Base-by-base conservation (phyloP, 169 alveolate genomes). In the Plasmodium billcollinsi region DNA sequence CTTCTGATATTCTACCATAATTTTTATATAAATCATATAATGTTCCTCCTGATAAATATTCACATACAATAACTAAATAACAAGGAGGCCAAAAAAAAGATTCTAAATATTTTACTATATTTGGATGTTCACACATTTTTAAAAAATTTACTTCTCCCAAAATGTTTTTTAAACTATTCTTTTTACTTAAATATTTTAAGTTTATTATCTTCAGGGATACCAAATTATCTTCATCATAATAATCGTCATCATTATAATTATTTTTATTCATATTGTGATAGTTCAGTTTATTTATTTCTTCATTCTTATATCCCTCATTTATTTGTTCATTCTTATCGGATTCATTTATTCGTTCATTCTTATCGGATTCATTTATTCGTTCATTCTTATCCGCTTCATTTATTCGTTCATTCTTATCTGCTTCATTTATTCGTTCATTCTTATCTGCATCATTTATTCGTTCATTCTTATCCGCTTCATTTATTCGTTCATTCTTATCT, bases 1-100 rank as follows among this genome's bases (percentile, higher is more conserved):
- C 88, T 78, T 89, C 91, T 47, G 74, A 45, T 83, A 83, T 62
- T 7, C 65, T 72, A 21, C 88, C 86, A 62, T 69, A 62, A 2
- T 62, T 83, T 73, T 73, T 83, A 63, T 83, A 83, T 26, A 83
- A 73, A 59, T 89, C 80, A 45, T 67, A 58, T 18, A 76, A 52
- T 9, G 86, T 65, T 20, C 83, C 83, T 4, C 88, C 88, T 70
- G 78, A 67, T 20, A 89, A 45, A 61, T 47, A 89, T 29, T 89
- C 94, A 73, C 92, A 73, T 11, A 89, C 91, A 39, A 89, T 89
- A 52, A 73, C 59, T 52, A 89, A 70, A 59, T 89, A 80, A 5
- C 75, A 75, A 29, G 88, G 88, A 14, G 88, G 92, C 88, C 75
- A 70, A 59, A 89, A 73, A 73, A 80, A 89, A 33, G 94, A 59